Evolutionary conservation across 2,329 filamentous ascomycete genomes (phyloP), one percentile per base, ranked within the genome.

Genomic region (Xylaria digitata): DNA sequence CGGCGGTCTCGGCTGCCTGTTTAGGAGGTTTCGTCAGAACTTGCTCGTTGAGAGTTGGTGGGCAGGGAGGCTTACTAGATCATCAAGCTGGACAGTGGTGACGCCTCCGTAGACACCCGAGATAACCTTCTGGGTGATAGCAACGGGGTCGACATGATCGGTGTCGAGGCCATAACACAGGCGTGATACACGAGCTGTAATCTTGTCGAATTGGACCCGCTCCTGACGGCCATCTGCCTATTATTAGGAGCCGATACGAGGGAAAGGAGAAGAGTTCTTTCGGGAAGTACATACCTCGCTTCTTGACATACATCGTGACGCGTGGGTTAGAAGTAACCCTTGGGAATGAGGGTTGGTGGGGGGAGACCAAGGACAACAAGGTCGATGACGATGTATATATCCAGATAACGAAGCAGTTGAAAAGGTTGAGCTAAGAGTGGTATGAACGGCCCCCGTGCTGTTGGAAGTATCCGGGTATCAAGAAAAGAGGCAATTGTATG

Each of bases 161-260:
- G 92, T 89, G 79, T 99, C 96, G 66, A 99, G 91, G 73, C 95
- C 95, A 82, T 99, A 99, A 88, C 96, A 99, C 78, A 99, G 87
- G 77, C 96, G 90, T 53, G 96, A 98, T 74, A 99, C 96, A 82
- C 96, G 94, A 76, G 96, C 96, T 78, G 96, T 98, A 88, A 99
- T 99, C 86, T 99, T 99, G 87, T 99, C 96, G 85, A 99, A 99
- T 82, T 99, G 96, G 72, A 99, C 96, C 82, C 96, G 96, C 88
- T 99, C 96, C 86, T 98, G 97, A 86, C 96, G 96, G 84, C 95
- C 95, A 88, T 99, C 96, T 98, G 63, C 11, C 17, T 9, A 23
- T 13, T 23, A 46, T 77, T 46, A 77, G 74, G 23, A 49, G 19
- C 37, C 53, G 37, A 6, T 9, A 54, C 2, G 1, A 45, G 9